Base-by-base conservation (phyloP, 352 stramenopile species). In the Phytopythium boreale region DNA sequence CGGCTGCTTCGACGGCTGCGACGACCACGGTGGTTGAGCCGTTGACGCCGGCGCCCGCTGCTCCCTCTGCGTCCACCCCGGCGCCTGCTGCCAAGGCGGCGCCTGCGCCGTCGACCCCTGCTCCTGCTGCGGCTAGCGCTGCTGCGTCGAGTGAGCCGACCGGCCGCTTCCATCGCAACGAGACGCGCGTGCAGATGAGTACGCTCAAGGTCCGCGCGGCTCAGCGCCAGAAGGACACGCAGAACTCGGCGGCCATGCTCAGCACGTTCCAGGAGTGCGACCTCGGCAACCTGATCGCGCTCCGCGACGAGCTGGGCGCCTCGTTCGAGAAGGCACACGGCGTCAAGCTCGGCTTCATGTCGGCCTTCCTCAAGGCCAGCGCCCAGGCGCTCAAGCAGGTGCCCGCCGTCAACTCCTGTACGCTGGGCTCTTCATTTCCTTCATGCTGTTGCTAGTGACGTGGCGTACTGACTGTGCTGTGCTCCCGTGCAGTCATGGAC, bases 221-320 rank as follows among this genome's bases (percentile, higher is more conserved):
- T 15, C 76, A 98, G 61, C 88, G 98, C 52, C 86, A 99, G 56
- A 99, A 99, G 75, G 97, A 99, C 69, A 96, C 96, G 34, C 97
- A 99, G 86, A 99, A 99, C 80, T 96, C 92, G 26, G 96, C 97
- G 26, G 98, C 98, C 34, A 99, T 99, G 89, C 85, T 99, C 14
- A 99, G 97, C 20, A 99, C 97, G 50, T 99, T 99, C 86, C 97
- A 99, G 76, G 97, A 99, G 78, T 96, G 89, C 61, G 97, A 99
- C 73, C 92, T 99, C 81, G 86, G 90, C 50, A 96, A 95, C 59
- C 82, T 99, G n/a, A 97, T 99, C 64, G 94, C 94, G 67, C 70
- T 98, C 43, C 87, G 94, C 57, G 90, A 96, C 26, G 89, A 96
- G 53, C 80, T 97, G 34, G 93, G 95, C 61, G 87, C 96, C 12